Conservation (phyloP, 2,329 filamentous ascomycete genomes). For the Immersiporthe knoxdaviesiana region DNA sequence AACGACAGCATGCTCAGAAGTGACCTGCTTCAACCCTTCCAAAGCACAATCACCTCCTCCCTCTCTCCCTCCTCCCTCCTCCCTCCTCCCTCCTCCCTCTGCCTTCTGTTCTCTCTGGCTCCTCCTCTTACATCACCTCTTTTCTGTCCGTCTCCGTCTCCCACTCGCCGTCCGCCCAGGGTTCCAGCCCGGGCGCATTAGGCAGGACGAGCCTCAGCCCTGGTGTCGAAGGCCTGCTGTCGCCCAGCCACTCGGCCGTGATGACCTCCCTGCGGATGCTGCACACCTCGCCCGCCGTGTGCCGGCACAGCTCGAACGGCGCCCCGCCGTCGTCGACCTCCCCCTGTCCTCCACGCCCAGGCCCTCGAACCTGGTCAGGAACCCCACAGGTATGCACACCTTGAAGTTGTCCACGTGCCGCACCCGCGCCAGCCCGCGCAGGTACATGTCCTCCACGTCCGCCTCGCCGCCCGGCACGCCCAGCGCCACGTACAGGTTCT, state of each 20-base stretch:
- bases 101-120: too few relatives aligned
- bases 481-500: conserved; percentile 29
- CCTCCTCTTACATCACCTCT: neutral
- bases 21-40: neutral
- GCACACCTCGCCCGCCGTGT: conserved; percentile 28
- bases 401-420: conserved; percentile 25
- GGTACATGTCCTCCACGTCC: conserved; percentile 26
- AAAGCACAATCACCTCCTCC: neutral
- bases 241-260: conserved; percentile 26
- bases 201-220: conserved; percentile 17
- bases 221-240: conserved; percentile 25
- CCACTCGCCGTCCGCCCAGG: conserved; percentile 1
- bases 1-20: neutral
- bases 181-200: conserved; percentile 17
- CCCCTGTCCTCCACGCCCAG: neutral
- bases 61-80: too few relatives aligned
- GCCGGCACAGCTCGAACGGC: conserved; percentile 25
- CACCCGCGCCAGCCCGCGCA: conserved; percentile 17
- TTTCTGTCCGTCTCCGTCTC: neutral
- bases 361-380: conserved; percentile 23
- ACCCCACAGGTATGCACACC: conserved; percentile 28
- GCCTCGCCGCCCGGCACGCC: conserved; percentile 19
- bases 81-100: too few relatives aligned
- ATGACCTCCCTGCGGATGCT: conserved; percentile 27
- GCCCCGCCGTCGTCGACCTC: neutral